Percentiles rank a stretch among this genome's conserved stretches.
Conservation (phyloP, 1,139 yeast genomes). For the Suhomyces bokatorum region DNA sequence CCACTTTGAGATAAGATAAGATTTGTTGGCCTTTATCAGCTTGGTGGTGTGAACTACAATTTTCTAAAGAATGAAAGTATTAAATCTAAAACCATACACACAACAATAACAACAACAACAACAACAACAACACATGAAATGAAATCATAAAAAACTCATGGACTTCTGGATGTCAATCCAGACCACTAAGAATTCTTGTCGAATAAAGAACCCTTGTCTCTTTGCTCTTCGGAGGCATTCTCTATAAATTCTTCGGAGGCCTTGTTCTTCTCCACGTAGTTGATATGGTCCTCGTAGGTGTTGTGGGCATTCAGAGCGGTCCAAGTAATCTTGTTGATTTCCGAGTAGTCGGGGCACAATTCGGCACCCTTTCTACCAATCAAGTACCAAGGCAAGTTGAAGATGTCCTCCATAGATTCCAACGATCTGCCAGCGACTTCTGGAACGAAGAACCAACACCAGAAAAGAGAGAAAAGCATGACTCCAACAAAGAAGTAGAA, state of each 20-base stretch:
- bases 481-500: constrained; percentile 56
- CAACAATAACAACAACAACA: too few species aligned
- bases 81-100: too few species aligned
- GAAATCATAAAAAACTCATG: neutral
- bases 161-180: neutral
- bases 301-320: constrained; percentile 19
- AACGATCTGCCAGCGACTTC: constrained; percentile 55
- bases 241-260: constrained; percentile 16
- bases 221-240: constrained; percentile 7
- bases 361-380: constrained; percentile 54
- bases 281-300: constrained; percentile 23
- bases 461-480: constrained; percentile 39
- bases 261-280: constrained; percentile 19
- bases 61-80: too few species aligned
- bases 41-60: too few species aligned
- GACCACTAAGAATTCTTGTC: neutral
- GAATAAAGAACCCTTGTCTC: neutral
- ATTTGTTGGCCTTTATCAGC: too few species aligned
- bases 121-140: neutral
- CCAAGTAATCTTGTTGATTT: constrained; percentile 33
- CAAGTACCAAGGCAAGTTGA: constrained; percentile 59
- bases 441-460: constrained; percentile 56
- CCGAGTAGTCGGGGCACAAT: constrained; percentile 56
- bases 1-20: too few species aligned
- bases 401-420: constrained; percentile 59